Percentiles rank a stretch among this genome's conserved stretches.
phyloP scores from a whole-genome alignment of 177 flowering plant species.

The Telopea speciosissima region DNA sequence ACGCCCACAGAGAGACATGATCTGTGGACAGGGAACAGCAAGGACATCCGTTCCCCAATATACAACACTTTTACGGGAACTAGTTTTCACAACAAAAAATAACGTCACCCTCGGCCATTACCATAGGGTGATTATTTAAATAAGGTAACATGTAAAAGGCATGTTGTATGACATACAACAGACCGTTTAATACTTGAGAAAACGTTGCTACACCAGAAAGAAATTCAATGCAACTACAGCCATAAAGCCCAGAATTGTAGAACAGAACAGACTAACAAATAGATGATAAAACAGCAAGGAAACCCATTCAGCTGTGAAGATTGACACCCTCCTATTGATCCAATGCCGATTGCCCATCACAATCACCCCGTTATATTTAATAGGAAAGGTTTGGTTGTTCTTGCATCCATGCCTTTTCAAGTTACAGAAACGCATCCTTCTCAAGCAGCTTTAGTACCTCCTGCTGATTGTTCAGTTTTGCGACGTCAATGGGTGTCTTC shows the following conservation, averaged over 20 bases:
- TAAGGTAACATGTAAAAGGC: not conserved
- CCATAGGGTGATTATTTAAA: not conserved
- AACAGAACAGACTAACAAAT: not conserved
- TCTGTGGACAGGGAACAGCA: too few relatives aligned
- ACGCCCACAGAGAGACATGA: too few relatives aligned
- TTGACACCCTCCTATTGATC: not conserved
- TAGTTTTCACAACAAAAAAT: too few relatives aligned
- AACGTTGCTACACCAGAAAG: not conserved
- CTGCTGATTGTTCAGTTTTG: conserved; percentile 82
- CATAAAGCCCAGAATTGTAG: not conserved
- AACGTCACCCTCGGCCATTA: not conserved
- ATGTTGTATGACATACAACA: not conserved
- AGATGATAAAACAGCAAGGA: not conserved
- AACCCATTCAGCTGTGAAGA: not conserved
- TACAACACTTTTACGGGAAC: too few relatives aligned
- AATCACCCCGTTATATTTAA: not conserved
- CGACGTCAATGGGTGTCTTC: conserved; percentile 92
- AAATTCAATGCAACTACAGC: not conserved
- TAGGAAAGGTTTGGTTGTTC: not conserved
- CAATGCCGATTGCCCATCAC: not conserved
- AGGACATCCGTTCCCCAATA: too few relatives aligned
- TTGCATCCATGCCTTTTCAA: not conserved
- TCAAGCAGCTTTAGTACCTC: conserved; percentile 90
- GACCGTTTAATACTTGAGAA: not conserved
- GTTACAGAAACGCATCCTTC: conserved; percentile 82